A percentile compares a stretch with the other conserved stretches of the same genome.
Evolutionary conservation across 176 grass and related monocot genomes (phyloP).

Genomic region (Triticum turgidum): DNA sequence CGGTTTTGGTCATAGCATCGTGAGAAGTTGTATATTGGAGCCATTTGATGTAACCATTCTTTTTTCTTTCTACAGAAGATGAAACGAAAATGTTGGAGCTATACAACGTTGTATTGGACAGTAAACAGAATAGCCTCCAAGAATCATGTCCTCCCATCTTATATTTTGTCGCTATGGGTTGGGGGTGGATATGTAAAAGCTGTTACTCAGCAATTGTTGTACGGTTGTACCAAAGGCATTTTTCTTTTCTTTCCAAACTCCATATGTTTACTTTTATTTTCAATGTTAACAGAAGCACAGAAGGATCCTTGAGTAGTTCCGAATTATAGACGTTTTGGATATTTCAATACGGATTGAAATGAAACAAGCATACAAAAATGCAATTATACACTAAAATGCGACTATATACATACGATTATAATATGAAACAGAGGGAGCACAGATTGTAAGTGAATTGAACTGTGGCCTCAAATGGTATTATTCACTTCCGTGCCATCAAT

Average conservation of each 20-base stretch:
- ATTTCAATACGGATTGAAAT: too few species aligned
- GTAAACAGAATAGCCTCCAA: slow-evolving; percentile 33
- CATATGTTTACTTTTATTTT: not conserved
- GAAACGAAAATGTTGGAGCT: slow-evolving; percentile 29
- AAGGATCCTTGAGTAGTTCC: too few species aligned
- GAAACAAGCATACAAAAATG: too few species aligned
- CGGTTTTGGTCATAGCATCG: slow-evolving; percentile 42
- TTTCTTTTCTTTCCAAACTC: not conserved
- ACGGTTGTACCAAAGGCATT: not conserved
- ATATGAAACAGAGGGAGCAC: too few species aligned
- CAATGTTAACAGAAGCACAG: too few species aligned
- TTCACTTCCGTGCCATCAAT: not conserved
- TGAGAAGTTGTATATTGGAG: slow-evolving; percentile 62
- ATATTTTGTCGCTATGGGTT: not conserved
- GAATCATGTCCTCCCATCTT: slow-evolving; percentile 12
- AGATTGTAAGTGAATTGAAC: not conserved
- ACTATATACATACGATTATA: too few species aligned
- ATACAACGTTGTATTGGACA: slow-evolving; percentile 32
- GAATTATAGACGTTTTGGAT: too few species aligned
- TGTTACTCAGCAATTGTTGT: not conserved
- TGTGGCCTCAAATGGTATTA: not conserved
- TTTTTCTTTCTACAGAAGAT: slow-evolving; percentile 49
- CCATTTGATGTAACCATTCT: slow-evolving; percentile 57
- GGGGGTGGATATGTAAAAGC: slow-evolving; percentile 16
- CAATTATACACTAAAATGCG: too few species aligned